A percentile compares a stretch with the other conserved stretches of the same genome.
Evolutionary conservation across 2,329 filamentous ascomycete genomes (phyloP).

Genomic region (Fusarium vanettenii): DNA sequence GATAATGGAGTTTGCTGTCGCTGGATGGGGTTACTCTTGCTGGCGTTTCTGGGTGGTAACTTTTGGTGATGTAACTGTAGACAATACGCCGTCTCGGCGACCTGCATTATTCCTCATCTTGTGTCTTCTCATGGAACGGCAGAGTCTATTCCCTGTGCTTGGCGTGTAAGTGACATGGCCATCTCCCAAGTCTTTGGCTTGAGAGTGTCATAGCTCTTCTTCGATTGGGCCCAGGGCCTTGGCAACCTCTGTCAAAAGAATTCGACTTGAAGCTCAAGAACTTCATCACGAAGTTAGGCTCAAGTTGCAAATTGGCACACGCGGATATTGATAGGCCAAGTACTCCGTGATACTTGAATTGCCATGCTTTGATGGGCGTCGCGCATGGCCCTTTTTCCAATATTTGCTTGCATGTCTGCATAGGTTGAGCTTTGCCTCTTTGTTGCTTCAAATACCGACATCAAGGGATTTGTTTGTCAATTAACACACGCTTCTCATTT

Average conservation of each 20-base stretch:
- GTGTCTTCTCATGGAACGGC: background rate
- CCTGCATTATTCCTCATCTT: constrained; percentile 13
- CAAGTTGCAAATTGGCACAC: background rate
- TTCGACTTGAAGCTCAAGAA: background rate
- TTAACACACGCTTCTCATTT: background rate
- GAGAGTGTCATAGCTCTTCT: background rate
- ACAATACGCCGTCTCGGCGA: constrained; percentile 25
- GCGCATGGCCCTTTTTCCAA: background rate
- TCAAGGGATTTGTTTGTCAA: background rate
- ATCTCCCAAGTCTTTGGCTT: background rate
- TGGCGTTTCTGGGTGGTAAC: constrained; percentile 38
- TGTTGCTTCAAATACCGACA: background rate
- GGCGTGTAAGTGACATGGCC: background rate
- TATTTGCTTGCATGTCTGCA: background rate
- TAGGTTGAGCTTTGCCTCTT: background rate
- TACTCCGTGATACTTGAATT: background rate
- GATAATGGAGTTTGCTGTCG: constrained; percentile 35
- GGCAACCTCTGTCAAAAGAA: background rate
- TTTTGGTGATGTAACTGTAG: constrained; percentile 35
- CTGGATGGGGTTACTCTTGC: constrained; percentile 31
- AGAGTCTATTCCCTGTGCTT: background rate
- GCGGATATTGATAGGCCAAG: background rate
- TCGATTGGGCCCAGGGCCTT: background rate
- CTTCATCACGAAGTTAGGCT: background rate
- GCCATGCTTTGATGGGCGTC: background rate